Base-by-base conservation (phyloP, 2,329 filamentous ascomycete species). In the Trichoderma asperellum region DNA sequence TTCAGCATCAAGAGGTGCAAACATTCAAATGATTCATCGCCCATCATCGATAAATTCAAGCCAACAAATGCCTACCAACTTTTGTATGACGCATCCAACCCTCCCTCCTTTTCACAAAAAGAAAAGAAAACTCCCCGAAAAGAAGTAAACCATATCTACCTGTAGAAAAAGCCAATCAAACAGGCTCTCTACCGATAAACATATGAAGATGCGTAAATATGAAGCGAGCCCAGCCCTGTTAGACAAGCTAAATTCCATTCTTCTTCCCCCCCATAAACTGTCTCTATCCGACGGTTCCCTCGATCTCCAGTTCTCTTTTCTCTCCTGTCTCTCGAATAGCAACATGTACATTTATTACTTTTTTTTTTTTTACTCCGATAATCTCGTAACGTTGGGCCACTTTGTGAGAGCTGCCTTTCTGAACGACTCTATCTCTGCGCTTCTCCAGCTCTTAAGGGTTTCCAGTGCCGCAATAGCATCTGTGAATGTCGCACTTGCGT, bases 401-500 rank as follows among this genome's bases (percentile, higher is more conserved):
- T 84, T 87, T 60, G 77, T 75, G 29, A 79, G 78, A 5, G 86
- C 85, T 21, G 80, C 81, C 71, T 80, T 79, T 76, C 83, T 84
- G 75, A 86, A 88, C 2, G 78, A 75, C 34, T 83, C 83, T 18
- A 81, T 78, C 72, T 86, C 82, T 29, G 75, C 73, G 74, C 85
- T 87, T 64, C 82, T 82, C 85, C 86, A 88, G 61, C 78, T 77
- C 73, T 77, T 79, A 53, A 88, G 76, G 5, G 80, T 77, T 37
- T 81, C 78, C 47, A 85, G 73, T 0, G 79, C 79, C 64, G 82
- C 82, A 11, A 84, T 75, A 1, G 88, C 90, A 70, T 91, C 86
- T 53, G 86, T 83, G 32, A 89, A 80, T 7, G 84, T 84, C 52
- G 85, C 81, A 14, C 75, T 79, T 5, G 85, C 78, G 7, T 86